These are phyloP conservation scores for Pleurotus salmoneostramineus DNA, from an alignment of 768 basidiomycete species.

Conservation along the genomic window DNA sequence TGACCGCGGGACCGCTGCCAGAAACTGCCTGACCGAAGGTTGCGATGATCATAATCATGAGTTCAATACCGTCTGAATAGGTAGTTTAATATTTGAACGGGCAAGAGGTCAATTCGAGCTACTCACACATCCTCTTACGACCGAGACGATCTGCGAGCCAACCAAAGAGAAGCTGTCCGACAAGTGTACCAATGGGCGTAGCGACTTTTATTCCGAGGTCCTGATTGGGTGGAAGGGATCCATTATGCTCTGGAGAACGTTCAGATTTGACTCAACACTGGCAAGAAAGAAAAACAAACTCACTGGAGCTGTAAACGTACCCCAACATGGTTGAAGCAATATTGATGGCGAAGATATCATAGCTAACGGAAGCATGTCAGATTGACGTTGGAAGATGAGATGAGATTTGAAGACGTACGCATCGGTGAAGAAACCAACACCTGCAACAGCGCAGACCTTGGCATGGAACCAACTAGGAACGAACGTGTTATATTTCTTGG, in stretches of 20 bases:
- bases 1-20: constrained; percentile 60
- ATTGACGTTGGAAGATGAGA: background rate
- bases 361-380: constrained; percentile 28
- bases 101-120: background rate
- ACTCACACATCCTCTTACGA: constrained; percentile 77
- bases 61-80: constrained; percentile 57
- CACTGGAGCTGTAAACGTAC: constrained; percentile 62
- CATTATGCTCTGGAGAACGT: constrained; percentile 25
- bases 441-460: constrained; percentile 66
- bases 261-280: background rate
- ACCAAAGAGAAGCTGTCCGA: constrained; percentile 76
- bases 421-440: constrained; percentile 91
- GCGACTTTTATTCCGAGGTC: constrained; percentile 77
- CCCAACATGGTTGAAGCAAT: constrained; percentile 82
- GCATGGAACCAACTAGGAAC: constrained; percentile 74
- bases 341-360: constrained; percentile 89
- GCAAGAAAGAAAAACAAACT: constrained; percentile 10
- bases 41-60: constrained; percentile 79
- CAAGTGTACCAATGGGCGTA: constrained; percentile 69
- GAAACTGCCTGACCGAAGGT: constrained; percentile 80
- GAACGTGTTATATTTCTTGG: background rate
- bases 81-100: background rate
- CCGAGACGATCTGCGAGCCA: constrained; percentile 77
- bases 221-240: constrained; percentile 49
- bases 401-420: constrained; percentile 36